A percentile compares a stretch with the other conserved stretches of the same genome.
Evolutionary conservation across 208 protist genomes (phyloP).

Genomic region (Plasmodiophora brassicae): DNA sequence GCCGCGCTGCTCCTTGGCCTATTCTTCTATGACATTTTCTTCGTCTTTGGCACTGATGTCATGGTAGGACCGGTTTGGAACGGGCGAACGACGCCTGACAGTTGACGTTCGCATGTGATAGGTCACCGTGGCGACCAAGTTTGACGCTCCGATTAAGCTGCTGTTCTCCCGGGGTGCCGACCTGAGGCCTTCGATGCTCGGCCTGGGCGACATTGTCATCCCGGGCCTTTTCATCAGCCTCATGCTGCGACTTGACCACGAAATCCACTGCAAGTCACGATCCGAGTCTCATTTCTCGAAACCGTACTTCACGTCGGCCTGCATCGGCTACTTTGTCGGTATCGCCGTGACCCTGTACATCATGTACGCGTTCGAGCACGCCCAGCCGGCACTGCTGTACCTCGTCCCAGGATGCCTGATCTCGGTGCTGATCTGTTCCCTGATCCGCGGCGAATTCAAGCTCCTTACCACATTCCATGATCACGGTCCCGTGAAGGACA

Average conservation of each 20-base stretch:
- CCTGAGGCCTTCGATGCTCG: not conserved
- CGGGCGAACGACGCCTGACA: not conserved
- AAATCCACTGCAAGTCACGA: not conserved
- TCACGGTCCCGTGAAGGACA: not conserved
- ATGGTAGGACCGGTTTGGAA: not conserved
- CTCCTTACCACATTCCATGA: not conserved
- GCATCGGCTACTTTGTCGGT: not conserved
- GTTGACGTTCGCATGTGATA: not conserved
- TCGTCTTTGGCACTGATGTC: constrained; percentile 15
- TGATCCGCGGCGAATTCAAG: not conserved
- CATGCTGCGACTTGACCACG: not conserved
- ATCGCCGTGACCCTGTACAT: constrained; percentile 16
- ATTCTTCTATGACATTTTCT: constrained; percentile 29
- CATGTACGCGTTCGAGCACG: constrained; percentile 25
- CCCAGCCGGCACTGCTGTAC: constrained; percentile 25
- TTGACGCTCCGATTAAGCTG: constrained; percentile 18
- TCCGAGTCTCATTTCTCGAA: not conserved
- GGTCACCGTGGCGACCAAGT: constrained; percentile 3
- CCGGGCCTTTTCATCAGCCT: not conserved
- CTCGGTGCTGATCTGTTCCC: not conserved
- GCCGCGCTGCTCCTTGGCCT: constrained; percentile 11
- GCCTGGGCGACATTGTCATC: constrained; percentile 7
- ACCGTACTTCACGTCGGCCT: not conserved
- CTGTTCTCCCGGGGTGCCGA: not conserved
- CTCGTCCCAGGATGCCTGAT: constrained; percentile 10